Evolutionary conservation across 352 stramenopile species (phyloP).

Genomic region (Phytophthora tubulina): DNA sequence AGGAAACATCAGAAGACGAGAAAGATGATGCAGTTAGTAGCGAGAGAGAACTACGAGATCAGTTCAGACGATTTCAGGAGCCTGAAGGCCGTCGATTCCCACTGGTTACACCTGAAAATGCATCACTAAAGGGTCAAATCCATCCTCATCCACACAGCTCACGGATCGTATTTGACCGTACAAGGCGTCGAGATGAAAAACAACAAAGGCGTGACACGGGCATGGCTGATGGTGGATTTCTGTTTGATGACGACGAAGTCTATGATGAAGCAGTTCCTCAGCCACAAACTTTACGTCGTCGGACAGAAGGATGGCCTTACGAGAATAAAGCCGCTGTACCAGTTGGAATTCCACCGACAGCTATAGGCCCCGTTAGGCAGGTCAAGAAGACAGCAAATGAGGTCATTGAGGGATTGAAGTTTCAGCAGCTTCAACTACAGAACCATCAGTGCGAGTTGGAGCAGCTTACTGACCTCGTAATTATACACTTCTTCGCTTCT

Average conservation of each 20-base stretch:
- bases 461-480: conserved; percentile 34
- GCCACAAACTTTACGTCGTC: neutral
- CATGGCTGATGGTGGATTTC: neutral
- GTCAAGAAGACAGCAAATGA: neutral
- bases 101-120: conserved; percentile 28
- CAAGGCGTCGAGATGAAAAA: conserved; percentile 7
- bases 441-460: conserved; percentile 25
- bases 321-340: conserved; percentile 6
- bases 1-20: too few species aligned
- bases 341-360: conserved; percentile 10
- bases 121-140: conserved; percentile 19
- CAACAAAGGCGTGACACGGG: conserved; percentile 15
- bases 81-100: conserved; percentile 36
- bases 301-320: neutral
- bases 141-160: conserved; percentile 1
- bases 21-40: neutral
- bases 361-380: conserved; percentile 10
- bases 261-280: conserved; percentile 15
- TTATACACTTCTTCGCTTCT: conserved; percentile 38
- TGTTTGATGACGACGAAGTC: conserved; percentile 4
- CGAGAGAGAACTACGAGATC: conserved; percentile 6
- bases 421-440: conserved; percentile 22
- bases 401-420: conserved; percentile 15
- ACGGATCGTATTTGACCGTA: conserved; percentile 37
- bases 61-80: conserved; percentile 34